Evolutionary conservation across 2,329 filamentous ascomycete genomes (phyloP), one percentile per base, ranked within the genome.

Genomic region (Epichloe aotearoae): DNA sequence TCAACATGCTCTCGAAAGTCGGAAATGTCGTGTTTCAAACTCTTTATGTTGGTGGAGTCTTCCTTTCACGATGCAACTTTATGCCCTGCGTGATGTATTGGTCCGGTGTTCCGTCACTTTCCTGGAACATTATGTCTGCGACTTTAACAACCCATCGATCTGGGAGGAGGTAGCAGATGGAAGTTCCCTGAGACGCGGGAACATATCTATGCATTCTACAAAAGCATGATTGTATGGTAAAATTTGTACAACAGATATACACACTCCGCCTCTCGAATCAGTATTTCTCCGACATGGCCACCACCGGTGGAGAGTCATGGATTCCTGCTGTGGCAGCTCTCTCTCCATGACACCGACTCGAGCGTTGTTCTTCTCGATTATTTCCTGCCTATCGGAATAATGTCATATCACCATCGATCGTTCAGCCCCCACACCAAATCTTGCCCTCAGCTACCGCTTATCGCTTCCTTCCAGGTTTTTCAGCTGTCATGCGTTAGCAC

Each of bases 401-500:
- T 10, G 15, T 17, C 11, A 34, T 4, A n/a, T 3, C 17, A 14
- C 38, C 23, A 23, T 33, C 23, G 36, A 6, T 34, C 30, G 19
- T 43, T 10, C 40, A 5, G 8, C 40, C 30, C 19, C 19, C 3
- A 17, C 15, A 20, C 14, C 7, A 19, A 17, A 15, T 39, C 4
- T 12, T 12, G 40, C 6, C 8, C 8, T 37, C n/a, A 12, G 19
- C 17, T 10, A 26, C 36, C 19, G 40, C 19, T 59, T 60, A 65
- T 61, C 62, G 62, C 55, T 57, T 66, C 57, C 58, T 66, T 53
- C 59, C 59, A 4, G 57, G 51, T 10, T 55, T 61, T 23, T 61
- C 56, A 52, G 57, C 65, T 66, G 46, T 19, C 17, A 37, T 34
- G 17, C 12, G 41, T 53, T 51, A 53, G 52, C 49, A 34, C 19